Evolutionary conservation across 441 rosid species (phyloP), one percentile per base, ranked within the genome.

Genomic region (Croton setiger): DNA sequence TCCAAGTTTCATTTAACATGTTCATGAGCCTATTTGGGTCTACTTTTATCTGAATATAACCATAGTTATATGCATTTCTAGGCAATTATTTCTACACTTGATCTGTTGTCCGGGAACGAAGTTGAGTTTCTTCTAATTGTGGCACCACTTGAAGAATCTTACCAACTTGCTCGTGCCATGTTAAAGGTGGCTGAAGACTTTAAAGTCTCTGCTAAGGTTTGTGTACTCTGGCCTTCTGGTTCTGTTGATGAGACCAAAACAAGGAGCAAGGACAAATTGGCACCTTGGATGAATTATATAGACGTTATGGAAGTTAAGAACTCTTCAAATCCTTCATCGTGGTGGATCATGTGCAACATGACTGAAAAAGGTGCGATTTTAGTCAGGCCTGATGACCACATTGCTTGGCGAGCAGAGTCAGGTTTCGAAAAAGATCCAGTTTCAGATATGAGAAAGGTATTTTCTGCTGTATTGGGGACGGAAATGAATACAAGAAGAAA

Each of bases 321-420:
- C 45, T 70, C 80, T 12, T 45, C 81, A 47, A 63, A 78, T 75
- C 68, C 81, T 12, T 55, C 71, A 5, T 89, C 93, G 35, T 90
- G 97, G 98, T 90, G 97, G 98, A 85, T 76, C 63, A 74, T 86
- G 39, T 90, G 93, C 70, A 76, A 79, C 73, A 87, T 92, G 93
- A 82, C 89, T 7, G 75, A 85, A 44, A 81, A 69, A 67, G 97
- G 96, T 62, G 88, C 84, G 15, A 80, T 92, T 64, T 78, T 90
- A 63, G 95, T 89, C 60, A 80, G 98, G 76, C 97, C 98, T 0
- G 98, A 92, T 44, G 88, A 88, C 63, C 96, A 92, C 82, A 79
- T 90, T 52, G 98, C 86, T 33, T 92, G 98, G 99, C 79, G 90
- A 13, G 74, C 33, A n/a, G 85, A 82, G 76, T 84, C 89, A 11